Evolutionary conservation across 148 eudicot genomes (phyloP).

Genomic region (Silene uniflora): DNA sequence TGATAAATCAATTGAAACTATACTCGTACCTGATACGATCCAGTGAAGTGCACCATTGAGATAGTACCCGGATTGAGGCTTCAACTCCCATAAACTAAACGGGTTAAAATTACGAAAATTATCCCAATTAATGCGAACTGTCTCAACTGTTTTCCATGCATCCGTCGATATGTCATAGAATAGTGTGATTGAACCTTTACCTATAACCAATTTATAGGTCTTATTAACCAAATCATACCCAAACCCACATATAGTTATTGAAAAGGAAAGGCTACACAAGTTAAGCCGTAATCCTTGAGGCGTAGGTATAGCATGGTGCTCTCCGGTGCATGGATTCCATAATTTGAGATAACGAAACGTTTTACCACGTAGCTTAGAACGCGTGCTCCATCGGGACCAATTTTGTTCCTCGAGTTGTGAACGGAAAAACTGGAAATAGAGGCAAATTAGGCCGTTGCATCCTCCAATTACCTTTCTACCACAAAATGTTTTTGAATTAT

Average conservation of each 20-base stretch:
- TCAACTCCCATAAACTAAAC: not conserved
- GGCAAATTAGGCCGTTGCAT: conserved; percentile 1
- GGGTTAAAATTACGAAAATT: not conserved
- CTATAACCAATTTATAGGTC: not conserved
- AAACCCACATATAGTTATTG: conserved; percentile 3
- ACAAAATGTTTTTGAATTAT: no score
- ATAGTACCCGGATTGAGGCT: not conserved
- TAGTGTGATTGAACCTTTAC: not conserved
- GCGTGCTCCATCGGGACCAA: no score
- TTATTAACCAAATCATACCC: not conserved
- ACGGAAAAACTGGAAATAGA: not conserved
- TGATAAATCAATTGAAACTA: not conserved
- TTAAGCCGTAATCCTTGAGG: not conserved
- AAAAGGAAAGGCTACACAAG: no score
- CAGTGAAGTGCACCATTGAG: not conserved
- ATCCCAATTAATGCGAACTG: not conserved
- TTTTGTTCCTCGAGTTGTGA: no score
- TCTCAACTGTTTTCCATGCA: not conserved
- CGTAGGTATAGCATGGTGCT: not conserved
- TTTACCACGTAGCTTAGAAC: no score
- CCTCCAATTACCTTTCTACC: no score
- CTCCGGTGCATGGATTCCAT: conserved; percentile 5
- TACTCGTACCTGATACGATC: not conserved
- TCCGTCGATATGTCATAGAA: not conserved
- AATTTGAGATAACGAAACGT: no score